These are phyloP conservation scores for Colletotrichum graminicola DNA, from an alignment of 2,329 filamentous ascomycete genomes.

Conservation along the genomic window DNA sequence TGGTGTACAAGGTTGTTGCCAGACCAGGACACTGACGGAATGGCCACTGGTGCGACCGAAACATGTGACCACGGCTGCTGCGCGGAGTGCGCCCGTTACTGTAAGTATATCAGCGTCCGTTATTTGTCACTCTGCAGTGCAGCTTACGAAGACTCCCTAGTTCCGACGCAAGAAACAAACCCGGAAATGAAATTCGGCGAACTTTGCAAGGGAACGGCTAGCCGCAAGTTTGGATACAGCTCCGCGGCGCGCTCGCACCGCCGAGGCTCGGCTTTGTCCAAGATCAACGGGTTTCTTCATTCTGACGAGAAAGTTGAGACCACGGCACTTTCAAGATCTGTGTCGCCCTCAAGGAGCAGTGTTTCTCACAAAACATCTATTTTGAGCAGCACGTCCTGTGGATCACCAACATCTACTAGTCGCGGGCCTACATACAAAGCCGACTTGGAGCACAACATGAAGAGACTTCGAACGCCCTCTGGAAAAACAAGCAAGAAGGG, in stretches of 20 bases:
- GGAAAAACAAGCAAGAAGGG: conserved; percentile 26
- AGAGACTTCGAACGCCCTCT: conserved; percentile 37
- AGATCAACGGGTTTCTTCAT: conserved; percentile 18
- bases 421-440: conserved; percentile 45
- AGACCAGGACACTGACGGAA: conserved; percentile 49
- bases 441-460: conserved; percentile 49
- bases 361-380: conserved; percentile 28
- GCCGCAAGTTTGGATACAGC: conserved; percentile 53
- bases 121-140: neutral
- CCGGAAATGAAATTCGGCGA: conserved; percentile 55
- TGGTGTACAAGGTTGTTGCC: conserved; percentile 62
- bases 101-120: conserved; percentile 49
- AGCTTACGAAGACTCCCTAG: conserved; percentile 44
- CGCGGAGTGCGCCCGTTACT: conserved; percentile 58
- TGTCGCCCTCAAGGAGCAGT: conserved; percentile 41
- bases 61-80: conserved; percentile 68
- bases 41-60: conserved; percentile 53
- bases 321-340: conserved; percentile 10
- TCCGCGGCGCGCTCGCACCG: conserved; percentile 49
- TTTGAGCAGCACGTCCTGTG: conserved; percentile 19
- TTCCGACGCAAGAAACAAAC: conserved; percentile 49
- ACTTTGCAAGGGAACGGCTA: conserved; percentile 52
- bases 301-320: conserved; percentile 22
- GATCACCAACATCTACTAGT: conserved; percentile 37
- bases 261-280: conserved; percentile 46